These are phyloP conservation scores for Phellopilus nigrolimitatus DNA, from an alignment of 1,284 basidiomycete species.

Conservation along the genomic window DNA sequence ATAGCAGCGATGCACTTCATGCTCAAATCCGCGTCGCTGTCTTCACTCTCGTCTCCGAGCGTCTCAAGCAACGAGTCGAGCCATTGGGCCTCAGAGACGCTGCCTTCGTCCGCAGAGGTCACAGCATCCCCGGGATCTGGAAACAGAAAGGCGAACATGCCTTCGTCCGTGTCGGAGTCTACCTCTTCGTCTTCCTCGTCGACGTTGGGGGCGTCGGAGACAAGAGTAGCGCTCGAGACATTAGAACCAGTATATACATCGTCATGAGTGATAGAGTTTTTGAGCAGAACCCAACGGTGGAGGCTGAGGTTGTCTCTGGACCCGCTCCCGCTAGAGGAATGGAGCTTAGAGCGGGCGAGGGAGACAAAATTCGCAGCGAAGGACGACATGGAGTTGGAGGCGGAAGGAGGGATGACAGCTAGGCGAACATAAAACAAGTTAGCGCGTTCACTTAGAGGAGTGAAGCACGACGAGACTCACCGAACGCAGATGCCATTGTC, in stretches of 20 bases:
- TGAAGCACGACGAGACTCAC: constrained; percentile 23
- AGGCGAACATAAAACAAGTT: neutral
- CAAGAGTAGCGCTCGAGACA: constrained; percentile 3
- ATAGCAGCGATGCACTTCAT: constrained; percentile 23
- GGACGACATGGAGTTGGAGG: constrained; percentile 14
- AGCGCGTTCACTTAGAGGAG: neutral
- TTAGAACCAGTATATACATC: constrained; percentile 22
- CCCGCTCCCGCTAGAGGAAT: constrained; percentile 46
- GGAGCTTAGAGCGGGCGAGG: constrained; percentile 72
- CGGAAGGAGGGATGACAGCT: constrained; percentile 9
- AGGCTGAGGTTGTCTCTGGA: constrained; percentile 64
- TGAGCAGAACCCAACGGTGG: constrained; percentile 80
- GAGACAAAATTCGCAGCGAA: constrained; percentile 42
- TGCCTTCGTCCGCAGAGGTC: constrained; percentile 31
- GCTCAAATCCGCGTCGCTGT: constrained; percentile 38
- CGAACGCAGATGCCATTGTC: constrained; percentile 21
- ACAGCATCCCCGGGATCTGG: constrained; percentile 63
- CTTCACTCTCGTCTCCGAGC: constrained; percentile 57
- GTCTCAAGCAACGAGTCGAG: constrained; percentile 71
- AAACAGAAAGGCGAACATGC: constrained; percentile 67
- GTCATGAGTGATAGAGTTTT: constrained; percentile 67
- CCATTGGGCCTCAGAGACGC: constrained; percentile 67
- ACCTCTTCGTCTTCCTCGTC: constrained; percentile 35
- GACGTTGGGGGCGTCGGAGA: constrained; percentile 24
- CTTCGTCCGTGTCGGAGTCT: constrained; percentile 37